Evolutionary conservation across 371 early-diverging fungal species (phyloP).

Genomic region (Rhizopus microsporus): DNA sequence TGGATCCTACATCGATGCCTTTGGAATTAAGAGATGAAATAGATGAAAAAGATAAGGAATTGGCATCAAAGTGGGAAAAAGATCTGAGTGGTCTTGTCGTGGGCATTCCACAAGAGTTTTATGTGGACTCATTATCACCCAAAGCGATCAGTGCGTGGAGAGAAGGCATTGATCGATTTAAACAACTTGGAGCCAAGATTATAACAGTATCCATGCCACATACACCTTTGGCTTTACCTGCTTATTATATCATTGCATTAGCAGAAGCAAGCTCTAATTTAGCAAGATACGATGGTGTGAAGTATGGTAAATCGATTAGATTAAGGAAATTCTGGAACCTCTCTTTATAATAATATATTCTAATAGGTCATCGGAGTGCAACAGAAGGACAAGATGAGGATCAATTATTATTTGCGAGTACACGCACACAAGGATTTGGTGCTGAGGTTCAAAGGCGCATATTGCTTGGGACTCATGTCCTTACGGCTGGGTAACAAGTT

Average conservation of each 20-base stretch:
- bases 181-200: slow-evolving; percentile 67
- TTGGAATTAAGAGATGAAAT: slow-evolving; percentile 22
- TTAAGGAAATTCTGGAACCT: neutral
- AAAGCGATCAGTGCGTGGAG: slow-evolving; percentile 64
- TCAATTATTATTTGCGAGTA: slow-evolving; percentile 60
- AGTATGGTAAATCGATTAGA: slow-evolving; percentile 63
- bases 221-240: slow-evolving; percentile 72
- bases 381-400: slow-evolving; percentile 14
- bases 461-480: slow-evolving; percentile 82
- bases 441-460: slow-evolving; percentile 83
- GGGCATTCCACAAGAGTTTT: slow-evolving; percentile 82
- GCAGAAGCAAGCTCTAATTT: slow-evolving; percentile 94
- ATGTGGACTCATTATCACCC: slow-evolving; percentile 67
- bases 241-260: slow-evolving; percentile 87
- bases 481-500: slow-evolving; percentile 67
- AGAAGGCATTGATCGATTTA: slow-evolving; percentile 55
- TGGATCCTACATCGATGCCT: slow-evolving; percentile 64
- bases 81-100: slow-evolving; percentile 61
- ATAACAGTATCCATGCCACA: slow-evolving; percentile 73
- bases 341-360: neutral
- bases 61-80: slow-evolving; percentile 21
- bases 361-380: slow-evolving; percentile 41
- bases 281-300: slow-evolving; percentile 86
- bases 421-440: slow-evolving; percentile 76
- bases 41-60: slow-evolving; percentile 28